Conservation (phyloP, 139 green algal species). For the Eudorina sp. region DNA sequence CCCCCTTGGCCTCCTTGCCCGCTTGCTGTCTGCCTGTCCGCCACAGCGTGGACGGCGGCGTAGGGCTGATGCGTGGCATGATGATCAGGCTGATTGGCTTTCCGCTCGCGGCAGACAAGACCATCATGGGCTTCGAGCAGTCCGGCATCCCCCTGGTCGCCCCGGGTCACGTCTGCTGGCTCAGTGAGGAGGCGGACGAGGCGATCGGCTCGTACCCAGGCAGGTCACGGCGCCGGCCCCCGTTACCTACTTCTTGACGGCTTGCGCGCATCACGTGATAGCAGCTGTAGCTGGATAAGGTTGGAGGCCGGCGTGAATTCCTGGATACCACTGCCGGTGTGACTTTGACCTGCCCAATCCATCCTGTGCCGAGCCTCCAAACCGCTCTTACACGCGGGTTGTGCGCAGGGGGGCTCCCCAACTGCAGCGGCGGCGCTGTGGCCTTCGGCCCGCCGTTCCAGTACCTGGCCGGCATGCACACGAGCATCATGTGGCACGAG, state of each 20-base stretch:
- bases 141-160: constrained; percentile 1
- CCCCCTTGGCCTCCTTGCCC: not conserved
- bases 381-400: not conserved
- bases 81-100: constrained; percentile 15
- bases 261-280: not conserved
- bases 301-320: not conserved
- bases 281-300: not conserved
- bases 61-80: constrained; percentile 3
- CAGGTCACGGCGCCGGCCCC: not conserved
- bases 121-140: constrained; percentile 6
- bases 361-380: not conserved
- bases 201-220: constrained; percentile 17
- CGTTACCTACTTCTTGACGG: not conserved
- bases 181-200: not conserved
- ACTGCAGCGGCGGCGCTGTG: too few species aligned
- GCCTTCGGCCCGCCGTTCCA: not conserved
- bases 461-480: constrained; percentile 24
- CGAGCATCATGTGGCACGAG: too few species aligned
- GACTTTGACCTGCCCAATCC: not conserved
- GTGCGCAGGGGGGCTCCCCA: too few species aligned
- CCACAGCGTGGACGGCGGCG: constrained; percentile 14
- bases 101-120: too few species aligned
- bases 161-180: constrained; percentile 5
- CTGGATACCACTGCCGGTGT: constrained; percentile 4
- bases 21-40: not conserved